Evolutionary conservation across 306 rosid genomes (phyloP), one percentile per base, ranked within the genome.

Genomic region (Rosa rugosa): DNA sequence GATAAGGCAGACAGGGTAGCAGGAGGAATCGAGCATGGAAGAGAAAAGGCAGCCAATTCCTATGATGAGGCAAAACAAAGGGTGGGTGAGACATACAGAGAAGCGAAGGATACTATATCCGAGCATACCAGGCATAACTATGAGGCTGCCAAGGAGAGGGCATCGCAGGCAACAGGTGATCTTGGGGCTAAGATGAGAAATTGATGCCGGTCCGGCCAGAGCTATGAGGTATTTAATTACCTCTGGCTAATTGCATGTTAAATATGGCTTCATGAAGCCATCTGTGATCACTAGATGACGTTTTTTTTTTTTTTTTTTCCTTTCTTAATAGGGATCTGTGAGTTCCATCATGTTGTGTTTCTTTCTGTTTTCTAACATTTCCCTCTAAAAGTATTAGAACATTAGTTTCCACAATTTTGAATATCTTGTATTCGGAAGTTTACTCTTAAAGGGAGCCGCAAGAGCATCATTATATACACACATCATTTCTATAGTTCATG

Each of bases 71-170:
- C 82, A 11, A 77, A 77, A 68, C 67, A 51, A 0, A 72, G 65
- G 22, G 88, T 83, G 53, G 84, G 47, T 14, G 85, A 82, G 41
- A 49, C 82, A 1, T 85, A 77, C 75, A 2, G 0, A 18, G 60
- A 75, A 13, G 85, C 86, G 11, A 83, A 72, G 84, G 78, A 86
- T 18, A 59, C 79, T 9, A 38, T 38, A 87, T 76, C 79, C 9
- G 38, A 81, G 57, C 81, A 78, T 70, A 85, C 85, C 17, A 85
- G 81, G 78, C 45, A 60, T 72, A 80, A 9, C 40, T 86, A 88
- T 23, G 94, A 86, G 83, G 82, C 80, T 80, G 89, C 90, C 11
- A 94, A 88, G 82, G 97, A 90, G 80, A 86, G 74, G 63, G 90
- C 80, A 70, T 91, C 94, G 0, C 79, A 87, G 50, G 86, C 89